Evolutionary conservation across 1,284 basidiomycete genomes (phyloP).

Genomic region (Afroboletus lepidellus): DNA sequence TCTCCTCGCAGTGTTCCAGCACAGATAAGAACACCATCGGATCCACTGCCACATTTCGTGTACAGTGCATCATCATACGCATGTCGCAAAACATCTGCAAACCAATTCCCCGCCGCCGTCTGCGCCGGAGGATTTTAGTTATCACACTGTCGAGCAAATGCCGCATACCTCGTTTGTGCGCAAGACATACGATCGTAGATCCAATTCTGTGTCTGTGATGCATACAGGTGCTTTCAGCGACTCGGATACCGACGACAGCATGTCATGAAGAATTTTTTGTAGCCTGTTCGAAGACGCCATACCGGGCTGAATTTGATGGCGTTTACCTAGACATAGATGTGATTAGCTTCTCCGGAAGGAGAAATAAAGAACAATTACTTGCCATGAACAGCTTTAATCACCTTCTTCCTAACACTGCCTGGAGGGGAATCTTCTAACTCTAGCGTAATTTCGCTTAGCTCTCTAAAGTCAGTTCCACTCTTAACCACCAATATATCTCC

Average conservation of each 20-base stretch:
- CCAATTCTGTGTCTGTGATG: slow-evolving; percentile 65
- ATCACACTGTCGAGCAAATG: neutral
- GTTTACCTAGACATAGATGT: slow-evolving; percentile 47
- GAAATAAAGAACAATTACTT: neutral
- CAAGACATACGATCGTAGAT: slow-evolving; percentile 75
- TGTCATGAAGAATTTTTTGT: slow-evolving; percentile 57
- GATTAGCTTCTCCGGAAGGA: neutral
- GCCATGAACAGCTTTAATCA: slow-evolving; percentile 69
- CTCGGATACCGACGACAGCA: slow-evolving; percentile 71
- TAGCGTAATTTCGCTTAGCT: slow-evolving; percentile 74
- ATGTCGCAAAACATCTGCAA: slow-evolving; percentile 84
- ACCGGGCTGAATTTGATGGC: slow-evolving; percentile 60
- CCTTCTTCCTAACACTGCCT: slow-evolving; percentile 64
- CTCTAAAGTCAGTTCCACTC: slow-evolving; percentile 89
- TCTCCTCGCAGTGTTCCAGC: slow-evolving; percentile 90
- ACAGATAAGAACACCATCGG: slow-evolving; percentile 79
- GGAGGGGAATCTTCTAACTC: slow-evolving; percentile 60
- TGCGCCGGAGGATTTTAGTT: slow-evolving; percentile 33
- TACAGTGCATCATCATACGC: slow-evolving; percentile 81
- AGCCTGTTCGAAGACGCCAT: slow-evolving; percentile 61
- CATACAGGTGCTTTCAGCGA: slow-evolving; percentile 76
- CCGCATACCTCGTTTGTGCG: slow-evolving; percentile 62
- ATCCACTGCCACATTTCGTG: slow-evolving; percentile 58
- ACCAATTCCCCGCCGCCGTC: slow-evolving; percentile 85
- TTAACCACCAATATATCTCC: slow-evolving; percentile 78